These are phyloP conservation scores for Dictyostelium purpureum DNA, from an alignment of 78 protist species.

Conservation along the genomic window DNA sequence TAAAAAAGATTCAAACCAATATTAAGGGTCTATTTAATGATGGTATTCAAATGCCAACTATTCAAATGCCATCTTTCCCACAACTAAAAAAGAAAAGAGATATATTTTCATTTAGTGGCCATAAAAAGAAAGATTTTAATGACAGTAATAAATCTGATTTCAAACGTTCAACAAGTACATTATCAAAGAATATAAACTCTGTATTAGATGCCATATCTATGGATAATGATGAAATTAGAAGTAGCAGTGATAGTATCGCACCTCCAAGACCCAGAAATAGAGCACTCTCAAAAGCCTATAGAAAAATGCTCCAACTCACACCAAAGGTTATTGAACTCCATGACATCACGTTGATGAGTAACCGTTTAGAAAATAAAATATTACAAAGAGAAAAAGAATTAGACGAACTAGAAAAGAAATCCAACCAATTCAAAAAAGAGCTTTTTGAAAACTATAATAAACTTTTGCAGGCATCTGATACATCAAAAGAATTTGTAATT, in stretches of 20 bases:
- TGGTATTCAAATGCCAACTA: slow-evolving; percentile 11
- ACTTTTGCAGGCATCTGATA: not conserved
- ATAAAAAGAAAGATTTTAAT: not conserved
- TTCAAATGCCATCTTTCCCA: not conserved
- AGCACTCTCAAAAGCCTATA: not conserved
- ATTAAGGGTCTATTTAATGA: slow-evolving; percentile 31
- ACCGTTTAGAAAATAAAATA: not conserved
- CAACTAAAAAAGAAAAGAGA: not conserved
- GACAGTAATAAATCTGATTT: not conserved
- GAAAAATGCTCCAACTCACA: not conserved
- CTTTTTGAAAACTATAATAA: not conserved
- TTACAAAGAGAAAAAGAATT: not conserved
- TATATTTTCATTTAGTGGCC: not conserved
- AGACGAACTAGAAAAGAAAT: not conserved
- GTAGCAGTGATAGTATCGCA: slow-evolving; percentile 2
- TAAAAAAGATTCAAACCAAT: slow-evolving; percentile 22
- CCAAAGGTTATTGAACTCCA: not conserved
- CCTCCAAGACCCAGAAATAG: not conserved
- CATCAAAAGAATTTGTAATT: not conserved
- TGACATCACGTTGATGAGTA: not conserved
- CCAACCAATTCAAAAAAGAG: not conserved
- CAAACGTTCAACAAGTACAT: not conserved
- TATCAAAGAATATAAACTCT: slow-evolving; percentile 1
- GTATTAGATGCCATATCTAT: not conserved
- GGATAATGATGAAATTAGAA: slow-evolving; percentile 8